These are phyloP conservation scores for Acanthamoeba triangularis DNA, from an alignment of 208 protist genomes.

Conservation along the genomic window DNA sequence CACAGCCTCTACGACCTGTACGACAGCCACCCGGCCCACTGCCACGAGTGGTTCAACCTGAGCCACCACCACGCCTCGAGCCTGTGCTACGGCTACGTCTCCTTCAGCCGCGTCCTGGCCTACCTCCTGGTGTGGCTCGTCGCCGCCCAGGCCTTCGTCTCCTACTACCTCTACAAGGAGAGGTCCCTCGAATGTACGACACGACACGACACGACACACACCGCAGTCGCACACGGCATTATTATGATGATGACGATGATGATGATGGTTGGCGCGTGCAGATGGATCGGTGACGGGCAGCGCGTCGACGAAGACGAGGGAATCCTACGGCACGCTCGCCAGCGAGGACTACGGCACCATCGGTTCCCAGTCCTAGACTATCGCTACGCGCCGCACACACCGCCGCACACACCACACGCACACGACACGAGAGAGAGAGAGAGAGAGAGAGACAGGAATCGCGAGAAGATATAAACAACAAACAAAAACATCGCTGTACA, in stretches of 20 bases:
- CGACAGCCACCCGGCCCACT: neutral
- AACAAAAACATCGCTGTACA: too few species aligned
- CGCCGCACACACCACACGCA: too few species aligned
- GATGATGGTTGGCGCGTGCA: neutral
- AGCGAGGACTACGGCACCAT: slow-evolving; percentile 70
- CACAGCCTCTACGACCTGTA: slow-evolving; percentile 57
- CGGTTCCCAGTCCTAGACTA: neutral
- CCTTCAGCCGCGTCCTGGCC: slow-evolving; percentile 62
- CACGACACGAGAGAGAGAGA: too few species aligned
- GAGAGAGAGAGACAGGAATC: too few species aligned
- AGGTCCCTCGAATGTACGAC: slow-evolving; percentile 30
- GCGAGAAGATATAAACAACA: too few species aligned
- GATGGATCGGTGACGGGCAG: slow-evolving; percentile 64
- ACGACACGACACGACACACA: neutral
- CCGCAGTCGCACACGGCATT: too few species aligned
- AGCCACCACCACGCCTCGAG: slow-evolving; percentile 49
- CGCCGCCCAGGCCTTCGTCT: slow-evolving; percentile 62
- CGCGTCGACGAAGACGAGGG: slow-evolving; percentile 29
- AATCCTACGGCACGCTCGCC: slow-evolving; percentile 17
- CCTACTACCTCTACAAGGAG: slow-evolving; percentile 75
- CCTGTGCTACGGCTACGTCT: slow-evolving; percentile 70
- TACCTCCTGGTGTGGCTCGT: slow-evolving; percentile 62
- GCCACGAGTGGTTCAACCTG: slow-evolving; percentile 47
- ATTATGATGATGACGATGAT: too few species aligned
- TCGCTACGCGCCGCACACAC: neutral